Conservation (phyloP, 1,139 yeast species). For the Hyphopichia pseudoburtonii region DNA sequence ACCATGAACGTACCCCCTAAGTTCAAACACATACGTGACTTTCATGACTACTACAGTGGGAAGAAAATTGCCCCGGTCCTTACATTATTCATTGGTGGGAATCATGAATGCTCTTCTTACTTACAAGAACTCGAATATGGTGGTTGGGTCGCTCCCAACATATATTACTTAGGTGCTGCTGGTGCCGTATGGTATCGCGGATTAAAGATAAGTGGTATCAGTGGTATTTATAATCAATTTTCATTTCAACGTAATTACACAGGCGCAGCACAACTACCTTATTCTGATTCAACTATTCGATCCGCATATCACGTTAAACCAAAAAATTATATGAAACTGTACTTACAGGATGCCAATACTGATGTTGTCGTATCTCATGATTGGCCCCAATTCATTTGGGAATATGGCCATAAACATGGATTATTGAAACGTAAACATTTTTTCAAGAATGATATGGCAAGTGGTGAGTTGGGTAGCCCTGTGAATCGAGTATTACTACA, state of each 20-base stretch:
- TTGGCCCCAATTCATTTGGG: constrained; percentile 87
- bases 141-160: constrained; percentile 92
- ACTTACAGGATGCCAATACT: constrained; percentile 25
- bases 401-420: constrained; percentile 54
- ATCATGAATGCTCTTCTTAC: constrained; percentile 87
- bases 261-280: constrained; percentile 43
- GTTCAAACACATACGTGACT: constrained; percentile 69
- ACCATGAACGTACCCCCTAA: constrained; percentile 65
- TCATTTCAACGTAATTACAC: constrained; percentile 22
- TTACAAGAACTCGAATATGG: constrained; percentile 76
- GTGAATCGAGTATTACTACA: constrained; percentile 58
- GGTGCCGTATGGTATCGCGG: constrained; percentile 77
- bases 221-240: constrained; percentile 73
- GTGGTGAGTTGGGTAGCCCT: constrained; percentile 72
- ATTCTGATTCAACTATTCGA: constrained; percentile 41
- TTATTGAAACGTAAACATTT: constrained; percentile 64
- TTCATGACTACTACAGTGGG: constrained; percentile 70
- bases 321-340: constrained; percentile 54
- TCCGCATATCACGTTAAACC: constrained; percentile 77
- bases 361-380: constrained; percentile 80
- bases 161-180: constrained; percentile 82
- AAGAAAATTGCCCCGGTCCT: constrained; percentile 62
- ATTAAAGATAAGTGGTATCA: constrained; percentile 71
- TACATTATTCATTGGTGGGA: constrained; percentile 90
- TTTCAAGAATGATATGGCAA: constrained; percentile 61